phyloP scores from a whole-genome alignment of 2,329 filamentous ascomycete genomes.

The Sporothrix phasma region DNA sequence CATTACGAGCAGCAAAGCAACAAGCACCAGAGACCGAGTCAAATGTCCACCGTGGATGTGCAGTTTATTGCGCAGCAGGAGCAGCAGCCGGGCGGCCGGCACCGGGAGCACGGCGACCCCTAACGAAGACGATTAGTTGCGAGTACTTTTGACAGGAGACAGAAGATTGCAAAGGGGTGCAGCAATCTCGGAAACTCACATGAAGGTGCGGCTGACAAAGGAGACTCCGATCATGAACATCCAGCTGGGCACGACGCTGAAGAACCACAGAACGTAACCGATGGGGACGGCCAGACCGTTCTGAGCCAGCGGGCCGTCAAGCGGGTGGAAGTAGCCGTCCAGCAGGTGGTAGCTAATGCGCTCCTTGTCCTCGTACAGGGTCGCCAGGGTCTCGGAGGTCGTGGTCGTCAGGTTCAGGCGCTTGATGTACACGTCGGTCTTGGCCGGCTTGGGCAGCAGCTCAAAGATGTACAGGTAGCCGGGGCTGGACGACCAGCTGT shows the following conservation, averaged over 20 bases:
- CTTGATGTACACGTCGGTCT: slow-evolving; percentile 54
- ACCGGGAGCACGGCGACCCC: slow-evolving; percentile 27
- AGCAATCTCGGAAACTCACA: slow-evolving; percentile 45
- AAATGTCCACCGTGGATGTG: background rate
- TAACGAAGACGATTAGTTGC: slow-evolving; percentile 19
- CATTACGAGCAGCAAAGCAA: background rate
- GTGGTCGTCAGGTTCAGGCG: slow-evolving; percentile 60
- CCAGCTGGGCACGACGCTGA: slow-evolving; percentile 62
- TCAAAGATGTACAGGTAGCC: slow-evolving; percentile 59
- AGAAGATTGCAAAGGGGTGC: background rate
- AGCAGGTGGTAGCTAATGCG: slow-evolving; percentile 33
- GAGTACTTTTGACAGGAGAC: background rate
- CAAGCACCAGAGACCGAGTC: background rate
- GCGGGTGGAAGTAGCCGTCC: slow-evolving; percentile 66
- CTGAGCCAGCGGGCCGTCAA: slow-evolving; percentile 57
- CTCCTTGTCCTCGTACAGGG: slow-evolving; percentile 43
- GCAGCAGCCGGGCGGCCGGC: slow-evolving; percentile 20
- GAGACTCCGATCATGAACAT: slow-evolving; percentile 67
- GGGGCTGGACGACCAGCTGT: slow-evolving; percentile 57
- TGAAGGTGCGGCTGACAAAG: slow-evolving; percentile 62
- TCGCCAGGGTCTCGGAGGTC: slow-evolving; percentile 52
- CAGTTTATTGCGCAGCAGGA: slow-evolving; percentile 4
- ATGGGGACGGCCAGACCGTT: slow-evolving; percentile 52
- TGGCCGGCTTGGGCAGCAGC: slow-evolving; percentile 53
- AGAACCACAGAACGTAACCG: slow-evolving; percentile 58